Base-by-base conservation (phyloP, 1,139 yeast genomes). In the Taphrina pruni region DNA sequence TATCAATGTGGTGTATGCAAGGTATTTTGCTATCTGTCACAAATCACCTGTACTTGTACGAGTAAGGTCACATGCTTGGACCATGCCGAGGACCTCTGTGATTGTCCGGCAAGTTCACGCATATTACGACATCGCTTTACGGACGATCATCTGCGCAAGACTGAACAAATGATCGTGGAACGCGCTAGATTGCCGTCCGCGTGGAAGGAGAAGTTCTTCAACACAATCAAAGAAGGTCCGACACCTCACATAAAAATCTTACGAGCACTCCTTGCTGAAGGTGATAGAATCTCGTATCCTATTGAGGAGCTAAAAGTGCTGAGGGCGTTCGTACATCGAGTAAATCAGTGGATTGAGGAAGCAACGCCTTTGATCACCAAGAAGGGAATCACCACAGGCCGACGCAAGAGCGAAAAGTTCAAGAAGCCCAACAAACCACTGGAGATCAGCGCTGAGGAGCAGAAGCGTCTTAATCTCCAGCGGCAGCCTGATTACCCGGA, bases 301-400 rank as follows among this genome's bases (percentile, higher is more conserved):
- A 74, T 73, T 71, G 73, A 81, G 20, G 79, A 78, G 20, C 82
- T 82, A 57, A 71, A 72, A 11, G 74, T 74, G 48, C 78, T 87
- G 70, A 78, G 81, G 64, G 70, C 73, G 1, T 84, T 85, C 73
- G 79, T 87, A 43, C 78, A 78, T 0, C 76, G 78, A 41, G 84
- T 88, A 0, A 82, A 82, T 64, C 77, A 75, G 5, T 87, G 89
- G 83, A 81, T 84, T 35, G 88, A 85, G 26, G 83, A 83, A 56
- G 88, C 89, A 46, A 87, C 86, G 72, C 78, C 78, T 3, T 76
- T 87, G 21, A 75, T 88, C 64, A 69, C 76, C 76, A 86, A 78
- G 79, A 75, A 81, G 70, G 86, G 85, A 72, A 86, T 84, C 70
- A 86, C 83, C 70, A 38, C 50, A 6, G 60, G 60, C 46, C 84